These are phyloP conservation scores for Pseudogymnoascus sp. DNA, from an alignment of 2,329 filamentous ascomycete species.

Conservation along the genomic window DNA sequence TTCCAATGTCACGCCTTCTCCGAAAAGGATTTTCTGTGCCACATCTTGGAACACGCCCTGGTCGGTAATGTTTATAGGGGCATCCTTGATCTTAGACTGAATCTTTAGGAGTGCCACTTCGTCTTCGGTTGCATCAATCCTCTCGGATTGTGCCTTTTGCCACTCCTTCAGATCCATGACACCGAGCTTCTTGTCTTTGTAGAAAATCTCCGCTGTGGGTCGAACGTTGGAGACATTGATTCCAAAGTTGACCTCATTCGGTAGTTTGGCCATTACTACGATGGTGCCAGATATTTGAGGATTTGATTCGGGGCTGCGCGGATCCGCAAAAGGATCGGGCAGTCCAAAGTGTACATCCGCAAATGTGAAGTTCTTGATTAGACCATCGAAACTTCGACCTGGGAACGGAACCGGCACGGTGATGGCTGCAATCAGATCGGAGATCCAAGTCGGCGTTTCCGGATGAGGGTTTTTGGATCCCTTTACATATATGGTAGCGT, in stretches of 20 bases:
- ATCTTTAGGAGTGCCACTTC: conserved; percentile 61
- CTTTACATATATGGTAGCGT: conserved; percentile 73
- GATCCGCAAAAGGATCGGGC: conserved; percentile 71
- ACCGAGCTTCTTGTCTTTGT: conserved; percentile 69
- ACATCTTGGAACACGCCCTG: conserved; percentile 70
- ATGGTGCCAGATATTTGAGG: conserved; percentile 79
- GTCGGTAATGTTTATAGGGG: conserved; percentile 75
- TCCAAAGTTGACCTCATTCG: conserved; percentile 78
- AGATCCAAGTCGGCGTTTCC: conserved; percentile 73
- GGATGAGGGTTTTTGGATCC: conserved; percentile 60
- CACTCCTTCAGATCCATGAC: conserved; percentile 70
- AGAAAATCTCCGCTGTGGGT: conserved; percentile 73
- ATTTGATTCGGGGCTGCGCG: conserved; percentile 60
- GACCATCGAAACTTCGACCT: conserved; percentile 67
- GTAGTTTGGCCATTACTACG: conserved; percentile 67
- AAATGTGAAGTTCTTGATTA: conserved; percentile 83
- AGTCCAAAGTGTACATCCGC: conserved; percentile 78
- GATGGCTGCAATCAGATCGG: conserved; percentile 69
- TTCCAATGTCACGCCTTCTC: conserved; percentile 56
- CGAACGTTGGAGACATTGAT: conserved; percentile 69
- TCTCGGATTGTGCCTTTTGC: conserved; percentile 77
- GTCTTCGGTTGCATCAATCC: conserved; percentile 47
- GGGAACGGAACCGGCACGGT: conserved; percentile 79
- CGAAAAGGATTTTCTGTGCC: conserved; percentile 69
- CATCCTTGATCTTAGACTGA: conserved; percentile 65